Percentiles rank a stretch among this genome's conserved stretches.
Evolutionary conservation across 2,329 filamentous ascomycete species (phyloP).

Genomic region (Diplodia sapinea): DNA sequence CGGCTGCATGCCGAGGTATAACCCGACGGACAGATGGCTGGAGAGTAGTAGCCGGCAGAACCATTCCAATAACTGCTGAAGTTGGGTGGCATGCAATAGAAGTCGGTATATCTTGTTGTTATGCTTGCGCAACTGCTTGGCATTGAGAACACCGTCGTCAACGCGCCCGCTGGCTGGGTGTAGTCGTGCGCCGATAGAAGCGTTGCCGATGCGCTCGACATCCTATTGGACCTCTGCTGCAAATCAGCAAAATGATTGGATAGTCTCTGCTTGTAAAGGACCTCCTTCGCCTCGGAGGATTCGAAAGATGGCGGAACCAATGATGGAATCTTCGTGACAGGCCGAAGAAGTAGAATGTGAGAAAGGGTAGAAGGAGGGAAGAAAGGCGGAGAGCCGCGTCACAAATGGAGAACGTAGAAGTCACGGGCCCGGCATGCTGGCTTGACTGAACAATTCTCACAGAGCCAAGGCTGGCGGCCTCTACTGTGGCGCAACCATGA

Average conservation of each 20-base stretch:
- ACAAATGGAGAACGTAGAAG: not conserved
- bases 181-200: not conserved
- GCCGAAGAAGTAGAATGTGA: not conserved
- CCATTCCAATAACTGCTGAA: not conserved
- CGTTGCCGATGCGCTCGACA: not conserved
- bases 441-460: not conserved
- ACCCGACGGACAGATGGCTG: not conserved
- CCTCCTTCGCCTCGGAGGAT: not conserved
- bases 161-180: conserved; percentile 1
- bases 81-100: not conserved
- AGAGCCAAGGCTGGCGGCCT: not conserved
- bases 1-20: not conserved
- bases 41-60: conserved; percentile 1
- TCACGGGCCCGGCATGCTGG: not conserved
- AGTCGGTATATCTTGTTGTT: not conserved
- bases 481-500: not conserved
- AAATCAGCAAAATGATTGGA: not conserved
- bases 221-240: not conserved
- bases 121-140: not conserved
- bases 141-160: conserved; percentile 9
- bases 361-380: not conserved
- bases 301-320: not conserved
- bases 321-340: not conserved
- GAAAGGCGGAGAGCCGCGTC: not conserved
- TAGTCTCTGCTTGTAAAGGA: not conserved